Conservation (phyloP, 1,284 basidiomycete species). For the Cyathus pygmaeus region DNA sequence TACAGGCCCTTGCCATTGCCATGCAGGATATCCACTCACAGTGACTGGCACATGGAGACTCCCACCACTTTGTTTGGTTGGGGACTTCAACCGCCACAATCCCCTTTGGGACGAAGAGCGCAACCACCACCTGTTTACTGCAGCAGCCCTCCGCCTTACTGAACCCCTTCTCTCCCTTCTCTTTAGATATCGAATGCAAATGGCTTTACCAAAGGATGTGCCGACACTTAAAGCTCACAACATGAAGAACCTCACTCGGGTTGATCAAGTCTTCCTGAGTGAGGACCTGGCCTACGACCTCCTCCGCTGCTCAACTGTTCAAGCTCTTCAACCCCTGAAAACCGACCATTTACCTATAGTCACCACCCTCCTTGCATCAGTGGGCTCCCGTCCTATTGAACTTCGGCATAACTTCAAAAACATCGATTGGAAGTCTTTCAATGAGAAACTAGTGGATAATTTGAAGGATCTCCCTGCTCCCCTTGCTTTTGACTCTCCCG, state of each 20-base stretch:
- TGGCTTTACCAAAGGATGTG: neutral
- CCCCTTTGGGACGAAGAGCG: slow-evolving; percentile 48
- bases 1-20: slow-evolving; percentile 1
- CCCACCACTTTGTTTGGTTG: slow-evolving; percentile 37
- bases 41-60: neutral
- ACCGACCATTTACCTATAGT: neutral
- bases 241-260: neutral
- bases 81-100: slow-evolving; percentile 59
- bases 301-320: neutral
- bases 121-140: slow-evolving; percentile 47
- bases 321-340: neutral
- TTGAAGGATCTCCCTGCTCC: neutral
- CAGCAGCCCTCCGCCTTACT: too few relatives aligned
- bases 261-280: neutral
- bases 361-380: neutral
- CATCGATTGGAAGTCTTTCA: neutral
- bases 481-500: neutral
- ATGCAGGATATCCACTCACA: neutral
- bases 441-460: neutral
- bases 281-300: neutral
- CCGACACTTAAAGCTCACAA: neutral
- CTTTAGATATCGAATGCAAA: neutral
- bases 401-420: neutral
- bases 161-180: neutral
- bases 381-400: neutral